Evolutionary conservation across 140 eudicot species (phyloP), one percentile per base, ranked within the genome.

Genomic region (Stevia rebaudiana): DNA sequence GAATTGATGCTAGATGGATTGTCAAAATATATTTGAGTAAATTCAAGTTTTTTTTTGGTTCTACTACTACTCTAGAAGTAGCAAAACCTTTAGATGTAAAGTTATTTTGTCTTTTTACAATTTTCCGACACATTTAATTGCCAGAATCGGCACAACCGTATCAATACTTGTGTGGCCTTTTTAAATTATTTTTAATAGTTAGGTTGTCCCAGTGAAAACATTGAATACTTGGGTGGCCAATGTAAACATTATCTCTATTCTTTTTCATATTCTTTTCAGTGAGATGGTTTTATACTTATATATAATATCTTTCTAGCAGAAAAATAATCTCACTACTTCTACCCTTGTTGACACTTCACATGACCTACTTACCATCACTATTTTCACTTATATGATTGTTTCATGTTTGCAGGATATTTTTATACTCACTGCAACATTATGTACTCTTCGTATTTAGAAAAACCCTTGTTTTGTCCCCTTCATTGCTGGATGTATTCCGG

Each of bases 401-500:
- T 63, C 61, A 42, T 52, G 28, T 54, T 69, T 74, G 74, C 88
- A 94, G 99, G 82, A 68, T 81, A 72, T 83, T 94, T 78, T 80
- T 87, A 54, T 82, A 67, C 57, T 73, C 82, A 1, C 82, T 94
- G 78, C 97, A 88, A 78, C 88, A 71, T 41, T 76, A 78, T 74
- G 80, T 86, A 71, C 86, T 94, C 43, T 79, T 71, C 48, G 82
- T 87, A 43, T 80, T 94, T 63, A 81, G 83, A 77, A 86, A 84
- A 70, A 84, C 82, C 67, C 87, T 94, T 41, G 74, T 73, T 54
- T 76, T 80, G 48, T 77, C 86, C 36, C 97, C 97, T 15, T 68
- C 85, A 58, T 74, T 82, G 23, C 77, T 94, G 23, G 88, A 83
- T 65, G 87, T 88, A 61, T 85, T 83, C 51, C 95, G 95, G 61